Conservation (phyloP, 495 filamentous ascomycete species). For the Penicillium paradoxum region DNA sequence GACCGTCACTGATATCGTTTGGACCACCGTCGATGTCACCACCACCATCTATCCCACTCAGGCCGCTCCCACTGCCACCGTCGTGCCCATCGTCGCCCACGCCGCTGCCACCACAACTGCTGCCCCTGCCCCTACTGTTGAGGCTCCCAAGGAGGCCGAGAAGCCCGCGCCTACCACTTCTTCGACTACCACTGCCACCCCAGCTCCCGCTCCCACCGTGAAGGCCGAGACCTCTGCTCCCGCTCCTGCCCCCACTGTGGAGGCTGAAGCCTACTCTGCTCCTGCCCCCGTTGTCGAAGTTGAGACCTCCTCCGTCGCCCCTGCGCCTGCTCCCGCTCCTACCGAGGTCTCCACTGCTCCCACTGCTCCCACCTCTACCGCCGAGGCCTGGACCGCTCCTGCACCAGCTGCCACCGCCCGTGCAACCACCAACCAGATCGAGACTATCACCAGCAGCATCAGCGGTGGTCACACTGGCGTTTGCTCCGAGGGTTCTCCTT, state of each 20-base stretch:
- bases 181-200: constrained; percentile 2
- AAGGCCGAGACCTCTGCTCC: not conserved
- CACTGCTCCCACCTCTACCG: constrained; percentile 2
- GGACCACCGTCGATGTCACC: constrained; percentile 42
- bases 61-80: constrained; percentile 13
- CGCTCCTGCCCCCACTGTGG: constrained; percentile 6
- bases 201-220: not conserved
- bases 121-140: constrained; percentile 10
- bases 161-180: constrained; percentile 10
- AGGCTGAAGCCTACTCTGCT: constrained; percentile 9
- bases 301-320: constrained; percentile 16
- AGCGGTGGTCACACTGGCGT: constrained; percentile 27
- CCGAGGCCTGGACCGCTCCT: constrained; percentile 9
- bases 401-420: constrained; percentile 11
- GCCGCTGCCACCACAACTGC: constrained; percentile 11
- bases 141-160: constrained; percentile 7
- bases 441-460: constrained; percentile 14
- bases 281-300: constrained; percentile 7
- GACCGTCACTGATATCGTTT: constrained; percentile 33
- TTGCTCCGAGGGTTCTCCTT: constrained; percentile 35
- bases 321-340: constrained; percentile 6
- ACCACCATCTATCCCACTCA: constrained; percentile 34
- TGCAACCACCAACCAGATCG: constrained; percentile 7
- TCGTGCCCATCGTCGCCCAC: constrained; percentile 12
- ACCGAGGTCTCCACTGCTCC: constrained; percentile 1